These are phyloP conservation scores for Crithidia fasciculata DNA, from an alignment of 208 protist species.

Conservation along the genomic window DNA sequence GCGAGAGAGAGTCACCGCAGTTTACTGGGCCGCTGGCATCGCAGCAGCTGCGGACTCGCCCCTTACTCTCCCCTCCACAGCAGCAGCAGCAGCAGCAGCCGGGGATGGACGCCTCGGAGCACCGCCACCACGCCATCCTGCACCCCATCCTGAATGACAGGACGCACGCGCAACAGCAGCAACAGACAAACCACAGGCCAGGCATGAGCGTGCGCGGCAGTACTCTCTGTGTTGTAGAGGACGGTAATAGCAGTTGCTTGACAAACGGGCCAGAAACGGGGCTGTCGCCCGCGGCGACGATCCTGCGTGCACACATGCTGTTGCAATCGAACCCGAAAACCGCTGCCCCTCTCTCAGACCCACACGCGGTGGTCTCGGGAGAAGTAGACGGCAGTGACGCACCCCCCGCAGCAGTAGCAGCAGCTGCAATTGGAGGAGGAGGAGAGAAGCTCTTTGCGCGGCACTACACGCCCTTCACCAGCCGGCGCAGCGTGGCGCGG, in stretches of 20 bases:
- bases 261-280: background rate
- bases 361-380: background rate
- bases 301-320: constrained; percentile 3
- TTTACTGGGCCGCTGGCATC: background rate
- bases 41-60: background rate
- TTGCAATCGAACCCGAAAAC: background rate
- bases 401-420: too few relatives aligned
- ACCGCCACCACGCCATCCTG: background rate
- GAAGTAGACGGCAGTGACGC: too few relatives aligned
- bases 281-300: background rate
- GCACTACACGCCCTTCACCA: background rate
- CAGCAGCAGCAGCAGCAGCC: background rate
- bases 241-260: background rate
- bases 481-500: background rate
- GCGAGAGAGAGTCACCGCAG: background rate
- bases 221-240: background rate
- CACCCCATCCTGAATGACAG: background rate
- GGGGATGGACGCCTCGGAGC: background rate
- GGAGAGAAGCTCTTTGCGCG: background rate
- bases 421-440: background rate
- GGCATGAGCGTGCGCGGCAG: background rate
- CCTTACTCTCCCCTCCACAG: background rate
- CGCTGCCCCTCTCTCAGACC: background rate
- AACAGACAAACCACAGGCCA: background rate
- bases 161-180: background rate